phyloP scores from a whole-genome alignment of 2,329 filamentous ascomycete species.

The Stachybotrys elegans region DNA sequence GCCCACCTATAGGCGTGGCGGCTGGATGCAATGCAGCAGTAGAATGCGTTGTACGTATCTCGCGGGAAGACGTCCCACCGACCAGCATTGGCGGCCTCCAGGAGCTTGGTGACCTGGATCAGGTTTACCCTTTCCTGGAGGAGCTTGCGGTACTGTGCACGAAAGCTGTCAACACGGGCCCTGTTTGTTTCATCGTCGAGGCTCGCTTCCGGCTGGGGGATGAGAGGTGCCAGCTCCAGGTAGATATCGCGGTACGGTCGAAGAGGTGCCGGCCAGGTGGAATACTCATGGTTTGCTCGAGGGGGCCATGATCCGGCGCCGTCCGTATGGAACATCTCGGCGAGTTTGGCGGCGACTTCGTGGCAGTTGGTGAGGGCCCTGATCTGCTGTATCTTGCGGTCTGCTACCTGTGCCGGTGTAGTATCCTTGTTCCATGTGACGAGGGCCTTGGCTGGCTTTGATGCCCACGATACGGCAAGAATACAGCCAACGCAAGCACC shows the following conservation, averaged over 20 bases:
- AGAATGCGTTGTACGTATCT: conserved; percentile 27
- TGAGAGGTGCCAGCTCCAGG: conserved; percentile 17
- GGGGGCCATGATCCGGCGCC: conserved; percentile 1
- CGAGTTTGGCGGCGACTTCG: not conserved
- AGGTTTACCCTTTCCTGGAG: conserved; percentile 17
- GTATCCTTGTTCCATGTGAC: not conserved
- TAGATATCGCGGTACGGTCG: conserved; percentile 25
- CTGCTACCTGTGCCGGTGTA: not conserved
- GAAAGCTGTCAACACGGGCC: conserved; percentile 14
- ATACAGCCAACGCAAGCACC: too few species aligned
- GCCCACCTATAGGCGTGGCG: conserved; percentile 30
- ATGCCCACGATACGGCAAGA: too few species aligned
- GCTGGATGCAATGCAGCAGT: conserved; percentile 22
- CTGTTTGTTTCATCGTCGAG: conserved; percentile 21
- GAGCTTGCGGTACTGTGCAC: conserved; percentile 12
- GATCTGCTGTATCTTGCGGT: conserved; percentile 1
- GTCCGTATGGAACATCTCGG: not conserved
- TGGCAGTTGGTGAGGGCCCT: not conserved
- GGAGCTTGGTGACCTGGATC: conserved; percentile 13
- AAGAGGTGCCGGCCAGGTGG: conserved; percentile 19
- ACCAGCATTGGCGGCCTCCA: conserved; percentile 17
- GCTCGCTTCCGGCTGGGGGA: conserved; percentile 15
- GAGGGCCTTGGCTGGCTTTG: not conserved
- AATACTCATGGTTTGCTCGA: not conserved
- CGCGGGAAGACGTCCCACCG: conserved; percentile 18